Conservation (phyloP, 2,329 filamentous ascomycete genomes). For the Paracoccidioides brasiliensis region DNA sequence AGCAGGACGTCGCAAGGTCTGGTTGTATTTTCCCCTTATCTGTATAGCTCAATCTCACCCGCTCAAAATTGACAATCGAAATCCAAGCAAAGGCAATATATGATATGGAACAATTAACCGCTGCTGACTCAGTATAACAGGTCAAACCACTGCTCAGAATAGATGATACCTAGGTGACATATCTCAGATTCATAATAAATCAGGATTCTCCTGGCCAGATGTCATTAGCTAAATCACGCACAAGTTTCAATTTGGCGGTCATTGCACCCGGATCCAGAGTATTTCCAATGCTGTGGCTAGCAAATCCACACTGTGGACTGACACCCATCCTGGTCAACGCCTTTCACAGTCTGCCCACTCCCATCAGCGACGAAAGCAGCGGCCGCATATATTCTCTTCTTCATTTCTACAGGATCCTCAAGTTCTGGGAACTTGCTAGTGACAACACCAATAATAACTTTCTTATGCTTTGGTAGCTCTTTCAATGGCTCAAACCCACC, state of each 20-base stretch:
- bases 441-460: constrained; percentile 51
- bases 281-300: constrained; percentile 62
- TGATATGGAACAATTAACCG: too few species aligned
- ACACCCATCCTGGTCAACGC: constrained; percentile 55
- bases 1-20: too few species aligned
- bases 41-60: too few species aligned
- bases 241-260: constrained; percentile 58
- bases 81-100: too few species aligned
- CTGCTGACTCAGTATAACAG: too few species aligned
- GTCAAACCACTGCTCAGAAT: too few species aligned
- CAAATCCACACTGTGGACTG: constrained; percentile 62
- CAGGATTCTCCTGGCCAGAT: constrained; percentile 51
- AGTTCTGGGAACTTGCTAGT: constrained; percentile 50
- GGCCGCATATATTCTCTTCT: constrained; percentile 44
- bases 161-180: too few species aligned
- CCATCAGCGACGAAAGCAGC: constrained; percentile 59
- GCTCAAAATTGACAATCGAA: too few species aligned
- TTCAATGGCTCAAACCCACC: constrained; percentile 54
- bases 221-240: constrained; percentile 58
- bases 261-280: constrained; percentile 55
- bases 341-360: constrained; percentile 49
- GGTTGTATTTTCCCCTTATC: too few species aligned
- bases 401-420: constrained; percentile 52
- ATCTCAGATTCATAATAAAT: neutral
- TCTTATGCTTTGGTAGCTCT: constrained; percentile 47